phyloP scores from a whole-genome alignment of 345 rosid genomes.

The Combretum micranthum region DNA sequence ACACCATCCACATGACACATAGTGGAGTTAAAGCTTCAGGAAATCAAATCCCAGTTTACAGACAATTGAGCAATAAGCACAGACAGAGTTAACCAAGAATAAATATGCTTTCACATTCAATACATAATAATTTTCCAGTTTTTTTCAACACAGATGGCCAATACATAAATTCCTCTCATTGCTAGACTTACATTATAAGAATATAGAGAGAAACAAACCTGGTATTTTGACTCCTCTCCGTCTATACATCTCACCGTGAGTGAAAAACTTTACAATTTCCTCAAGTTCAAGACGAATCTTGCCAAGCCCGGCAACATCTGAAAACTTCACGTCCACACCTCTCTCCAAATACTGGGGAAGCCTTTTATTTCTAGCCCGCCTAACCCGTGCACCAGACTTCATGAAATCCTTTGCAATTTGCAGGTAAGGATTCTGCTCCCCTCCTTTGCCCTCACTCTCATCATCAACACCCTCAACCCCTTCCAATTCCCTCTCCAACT shows the following conservation, averaged over 20 bases:
- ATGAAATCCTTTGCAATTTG: conserved; percentile 86
- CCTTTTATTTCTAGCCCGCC: conserved; percentile 56
- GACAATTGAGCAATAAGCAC: no score
- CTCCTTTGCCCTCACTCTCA: conserved; percentile 48
- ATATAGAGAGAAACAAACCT: conserved; percentile 34
- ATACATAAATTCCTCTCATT: background rate
- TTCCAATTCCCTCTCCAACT: conserved; percentile 74
- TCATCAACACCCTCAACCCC: conserved; percentile 51
- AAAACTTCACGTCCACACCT: conserved; percentile 79
- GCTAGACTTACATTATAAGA: background rate
- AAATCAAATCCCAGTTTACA: no score
- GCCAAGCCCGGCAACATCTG: conserved; percentile 96
- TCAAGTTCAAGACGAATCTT: conserved; percentile 90
- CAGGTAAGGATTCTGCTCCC: conserved; percentile 66
- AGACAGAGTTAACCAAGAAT: no score
- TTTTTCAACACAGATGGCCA: no score
- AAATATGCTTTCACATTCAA: no score
- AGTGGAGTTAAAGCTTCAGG: no score
- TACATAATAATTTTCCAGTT: no score
- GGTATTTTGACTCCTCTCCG: conserved; percentile 93
- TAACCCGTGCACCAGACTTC: conserved; percentile 93
- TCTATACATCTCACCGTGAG: conserved; percentile 91
- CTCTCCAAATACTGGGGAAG: conserved; percentile 83
- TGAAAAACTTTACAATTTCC: conserved; percentile 92
- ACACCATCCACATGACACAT: no score